Evolutionary conservation across 371 early-diverging fungal species (phyloP).

Genomic region (Rhizopus microsporus): DNA sequence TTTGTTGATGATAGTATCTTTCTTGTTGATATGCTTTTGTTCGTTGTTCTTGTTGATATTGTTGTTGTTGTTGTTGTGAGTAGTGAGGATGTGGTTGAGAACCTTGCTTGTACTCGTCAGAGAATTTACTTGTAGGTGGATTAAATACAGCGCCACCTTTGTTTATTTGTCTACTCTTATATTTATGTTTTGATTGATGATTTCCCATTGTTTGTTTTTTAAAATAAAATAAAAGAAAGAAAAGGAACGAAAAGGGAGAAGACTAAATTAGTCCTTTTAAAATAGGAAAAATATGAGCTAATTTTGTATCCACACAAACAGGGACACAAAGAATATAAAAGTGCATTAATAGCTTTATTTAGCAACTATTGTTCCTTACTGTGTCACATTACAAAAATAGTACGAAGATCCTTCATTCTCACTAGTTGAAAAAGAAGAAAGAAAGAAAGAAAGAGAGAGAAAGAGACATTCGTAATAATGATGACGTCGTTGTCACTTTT

Average conservation of each 20-base stretch:
- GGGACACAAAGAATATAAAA: background rate
- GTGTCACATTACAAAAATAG: no score
- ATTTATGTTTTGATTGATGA: constrained; percentile 13
- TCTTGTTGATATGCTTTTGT: constrained; percentile 4
- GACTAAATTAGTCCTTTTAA: no score
- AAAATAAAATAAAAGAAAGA: constrained; percentile 1
- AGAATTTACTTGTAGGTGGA: constrained; percentile 8
- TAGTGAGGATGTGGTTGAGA: constrained; percentile 6
- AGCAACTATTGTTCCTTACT: no score
- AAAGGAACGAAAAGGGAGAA: background rate
- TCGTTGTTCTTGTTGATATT: background rate
- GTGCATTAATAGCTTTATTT: no score
- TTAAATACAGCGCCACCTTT: background rate
- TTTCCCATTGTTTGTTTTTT: constrained; percentile 18
- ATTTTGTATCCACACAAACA: background rate
- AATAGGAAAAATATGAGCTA: no score
- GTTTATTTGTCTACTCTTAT: background rate
- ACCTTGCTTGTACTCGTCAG: background rate
- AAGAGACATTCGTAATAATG: background rate
- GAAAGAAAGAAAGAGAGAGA: background rate
- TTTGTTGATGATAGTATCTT: constrained; percentile 5
- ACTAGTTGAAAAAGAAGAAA: background rate
- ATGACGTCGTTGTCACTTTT: no score
- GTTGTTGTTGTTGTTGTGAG: constrained; percentile 5
- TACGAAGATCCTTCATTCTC: no score